Base-by-base conservation (phyloP, 192 early-diverging fungal genomes). In the Rhizophlyctis rosea region DNA sequence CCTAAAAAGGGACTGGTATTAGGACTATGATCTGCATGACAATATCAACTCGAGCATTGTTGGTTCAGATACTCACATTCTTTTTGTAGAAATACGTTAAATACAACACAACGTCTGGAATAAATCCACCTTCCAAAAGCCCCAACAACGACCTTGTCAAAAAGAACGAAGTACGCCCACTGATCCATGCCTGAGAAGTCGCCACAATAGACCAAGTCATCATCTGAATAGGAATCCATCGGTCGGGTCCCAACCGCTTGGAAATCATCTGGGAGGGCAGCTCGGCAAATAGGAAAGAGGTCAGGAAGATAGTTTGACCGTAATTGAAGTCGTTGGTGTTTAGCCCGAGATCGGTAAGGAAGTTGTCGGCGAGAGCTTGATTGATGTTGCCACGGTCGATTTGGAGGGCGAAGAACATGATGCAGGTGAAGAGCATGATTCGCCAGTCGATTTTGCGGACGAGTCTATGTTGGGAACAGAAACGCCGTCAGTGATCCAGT, bases 401-500 rank as follows among this genome's bases (percentile, higher is more conserved):
- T 29, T 79, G 65, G 9, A 82, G 57, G 36, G 81, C 70, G 64
- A 83, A 85, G 39, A 73, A 73, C 83, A 85, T 85, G 5, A 84
- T 55, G 5, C 69, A 60, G 27, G 61, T 69, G 52, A 73, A 71
- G 23, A 73, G 65, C 50, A 79, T 74, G 25, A 71, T 54, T 24
- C 69, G 59, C 0, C 71, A 39, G 39, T 80, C 78, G 31, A 80
- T 76, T 61, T 69, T 79, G 44, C 78, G 78, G 27, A 80, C 77
- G 34, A 80, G 54, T 54, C 53, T 54, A 29, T 18, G 30, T n/a
- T n/a, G n/a, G n/a, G 47, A 23, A n/a, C 18, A 23, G 1, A 23
- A 47, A 47, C 18, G n/a, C n/a, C n/a, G n/a, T n/a, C 1, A 1
- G 47, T 24, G 18, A 29, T 21, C 23, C 23, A 54, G 18, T 54